Conservation (phyloP, 2,329 filamentous ascomycete species). For the Ascochyta rabiei region DNA sequence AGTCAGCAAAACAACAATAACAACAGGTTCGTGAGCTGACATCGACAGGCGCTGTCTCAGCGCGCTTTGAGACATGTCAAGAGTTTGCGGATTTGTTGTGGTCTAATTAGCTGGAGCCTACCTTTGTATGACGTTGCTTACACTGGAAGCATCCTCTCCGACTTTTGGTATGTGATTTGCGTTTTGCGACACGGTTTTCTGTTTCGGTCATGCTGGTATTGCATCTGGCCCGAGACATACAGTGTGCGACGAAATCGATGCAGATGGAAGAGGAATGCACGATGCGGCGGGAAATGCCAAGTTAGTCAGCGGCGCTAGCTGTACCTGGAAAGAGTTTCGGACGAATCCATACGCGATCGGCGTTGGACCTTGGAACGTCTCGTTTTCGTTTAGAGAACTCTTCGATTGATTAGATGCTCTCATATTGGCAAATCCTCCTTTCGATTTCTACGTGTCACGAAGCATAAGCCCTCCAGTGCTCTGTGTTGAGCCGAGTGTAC, state of each 20-base stretch:
- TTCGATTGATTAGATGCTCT: neutral
- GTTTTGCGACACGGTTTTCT: slow-evolving; percentile 29
- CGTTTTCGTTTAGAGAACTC: neutral
- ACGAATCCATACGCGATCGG: slow-evolving; percentile 1
- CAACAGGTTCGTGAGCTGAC: neutral
- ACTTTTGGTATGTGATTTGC: slow-evolving; percentile 42
- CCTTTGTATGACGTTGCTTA: slow-evolving; percentile 43
- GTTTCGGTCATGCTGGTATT: slow-evolving; percentile 21
- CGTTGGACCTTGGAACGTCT: neutral
- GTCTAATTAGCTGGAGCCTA: slow-evolving; percentile 17
- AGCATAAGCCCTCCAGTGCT: neutral
- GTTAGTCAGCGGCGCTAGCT: slow-evolving; percentile 5
- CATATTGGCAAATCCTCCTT: neutral
- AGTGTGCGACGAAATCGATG: neutral
- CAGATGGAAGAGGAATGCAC: neutral
- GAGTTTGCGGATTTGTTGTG: no score
- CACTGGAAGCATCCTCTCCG: slow-evolving; percentile 41
- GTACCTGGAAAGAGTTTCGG: neutral
- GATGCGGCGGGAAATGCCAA: neutral
- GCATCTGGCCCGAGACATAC: neutral
- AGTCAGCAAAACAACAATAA: neutral
- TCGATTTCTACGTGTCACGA: neutral
- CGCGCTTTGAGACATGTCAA: neutral
- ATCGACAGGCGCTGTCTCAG: neutral
- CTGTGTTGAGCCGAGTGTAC: neutral